Percentiles rank a stretch among this genome's conserved stretches.
Evolutionary conservation across 1,284 basidiomycete species (phyloP).

Genomic region (Apiotrichum akiyoshidainum): DNA sequence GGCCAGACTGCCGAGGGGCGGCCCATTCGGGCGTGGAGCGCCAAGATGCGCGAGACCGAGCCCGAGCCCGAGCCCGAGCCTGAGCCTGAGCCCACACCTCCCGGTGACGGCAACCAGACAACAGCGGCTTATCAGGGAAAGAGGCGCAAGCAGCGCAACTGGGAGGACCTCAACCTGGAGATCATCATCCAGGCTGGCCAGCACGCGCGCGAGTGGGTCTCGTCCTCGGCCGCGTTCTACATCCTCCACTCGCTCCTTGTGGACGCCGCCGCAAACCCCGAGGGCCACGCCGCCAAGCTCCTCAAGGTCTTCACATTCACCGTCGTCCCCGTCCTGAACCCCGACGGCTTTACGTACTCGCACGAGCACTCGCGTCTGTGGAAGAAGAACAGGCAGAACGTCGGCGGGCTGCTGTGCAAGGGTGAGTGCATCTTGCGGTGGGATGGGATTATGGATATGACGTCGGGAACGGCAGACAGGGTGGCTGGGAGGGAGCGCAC

Average conservation of each 20-base stretch:
- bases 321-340: slow-evolving; percentile 74
- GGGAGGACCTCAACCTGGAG: slow-evolving; percentile 34
- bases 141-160: slow-evolving; percentile 1
- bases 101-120: background rate
- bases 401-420: slow-evolving; percentile 49
- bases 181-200: slow-evolving; percentile 72
- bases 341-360: slow-evolving; percentile 74
- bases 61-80: slow-evolving; percentile 12
- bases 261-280: slow-evolving; percentile 51
- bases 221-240: slow-evolving; percentile 69
- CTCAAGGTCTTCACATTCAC: slow-evolving; percentile 67
- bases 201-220: slow-evolving; percentile 83
- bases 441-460: background rate
- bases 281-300: slow-evolving; percentile 46
- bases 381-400: slow-evolving; percentile 73
- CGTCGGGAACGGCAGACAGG: no score
- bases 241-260: slow-evolving; percentile 66
- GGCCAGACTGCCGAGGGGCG: slow-evolving; percentile 39
- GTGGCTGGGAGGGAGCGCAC: background rate
- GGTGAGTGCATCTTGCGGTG: slow-evolving; percentile 21
- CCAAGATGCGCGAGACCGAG: slow-evolving; percentile 20
- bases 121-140: no score
- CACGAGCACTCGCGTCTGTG: slow-evolving; percentile 67
- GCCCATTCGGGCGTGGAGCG: slow-evolving; percentile 38
- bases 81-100: no score